phyloP scores from a whole-genome alignment of 129 eudicot species.

The Gnaphalium uliginosum region DNA sequence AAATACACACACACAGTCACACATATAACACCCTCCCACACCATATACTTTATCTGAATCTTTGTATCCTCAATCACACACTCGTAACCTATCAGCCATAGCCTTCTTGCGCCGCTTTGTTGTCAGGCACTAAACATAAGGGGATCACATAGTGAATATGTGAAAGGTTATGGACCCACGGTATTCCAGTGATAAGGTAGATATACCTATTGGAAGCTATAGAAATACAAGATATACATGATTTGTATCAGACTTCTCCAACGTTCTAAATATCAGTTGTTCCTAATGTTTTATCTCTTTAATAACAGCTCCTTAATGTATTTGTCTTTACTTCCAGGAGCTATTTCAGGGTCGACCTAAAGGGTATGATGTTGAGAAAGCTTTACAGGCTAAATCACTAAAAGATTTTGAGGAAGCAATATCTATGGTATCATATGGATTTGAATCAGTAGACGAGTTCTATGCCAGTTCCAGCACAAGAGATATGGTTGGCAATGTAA shows the following conservation, averaged over 20 bases:
- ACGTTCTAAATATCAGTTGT: background rate
- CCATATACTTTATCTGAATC: background rate
- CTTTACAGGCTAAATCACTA: slow-evolving; percentile 63
- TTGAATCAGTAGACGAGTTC: slow-evolving; percentile 64
- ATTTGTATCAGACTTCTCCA: slow-evolving; percentile 8
- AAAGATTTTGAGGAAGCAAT: slow-evolving; percentile 72
- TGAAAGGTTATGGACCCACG: background rate
- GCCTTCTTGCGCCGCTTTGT: background rate
- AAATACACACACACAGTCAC: too few relatives aligned
- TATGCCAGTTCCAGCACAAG: slow-evolving; percentile 61
- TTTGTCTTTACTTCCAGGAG: slow-evolving; percentile 50
- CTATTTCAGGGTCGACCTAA: slow-evolving; percentile 77
- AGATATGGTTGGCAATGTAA: slow-evolving; percentile 60
- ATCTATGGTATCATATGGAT: slow-evolving; percentile 86
- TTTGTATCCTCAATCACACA: too few relatives aligned
- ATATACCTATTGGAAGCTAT: too few relatives aligned
- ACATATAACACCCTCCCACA: too few relatives aligned
- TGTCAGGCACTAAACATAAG: background rate
- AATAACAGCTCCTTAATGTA: background rate
- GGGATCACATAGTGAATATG: background rate
- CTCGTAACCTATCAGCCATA: too few relatives aligned
- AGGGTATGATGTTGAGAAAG: slow-evolving; percentile 81
- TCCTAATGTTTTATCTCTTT: slow-evolving; percentile 1
- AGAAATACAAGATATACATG: background rate
- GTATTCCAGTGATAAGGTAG: too few relatives aligned